Percentiles rank a stretch among this genome's conserved stretches.
Conservation (phyloP, 208 protist species). For the Leishmania major region DNA sequence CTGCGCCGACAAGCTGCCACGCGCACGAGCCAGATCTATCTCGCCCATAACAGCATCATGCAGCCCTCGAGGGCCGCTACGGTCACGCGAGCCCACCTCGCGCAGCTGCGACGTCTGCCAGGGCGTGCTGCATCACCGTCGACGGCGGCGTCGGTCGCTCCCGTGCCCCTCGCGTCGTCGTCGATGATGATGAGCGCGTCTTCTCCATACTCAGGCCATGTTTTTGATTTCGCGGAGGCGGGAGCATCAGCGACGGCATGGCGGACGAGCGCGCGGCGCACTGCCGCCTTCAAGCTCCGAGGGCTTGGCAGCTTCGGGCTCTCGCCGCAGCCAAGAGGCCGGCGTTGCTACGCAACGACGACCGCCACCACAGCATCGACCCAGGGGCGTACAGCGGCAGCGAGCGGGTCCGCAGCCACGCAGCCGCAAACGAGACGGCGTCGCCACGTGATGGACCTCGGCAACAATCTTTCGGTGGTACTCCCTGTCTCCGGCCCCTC, state of each 20-base stretch:
- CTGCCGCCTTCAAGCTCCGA: background rate
- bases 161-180: background rate
- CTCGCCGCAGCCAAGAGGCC: background rate
- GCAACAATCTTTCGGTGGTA: constrained; percentile 18
- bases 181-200: background rate
- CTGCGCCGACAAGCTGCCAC: background rate
- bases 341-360: background rate
- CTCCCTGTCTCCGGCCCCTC: background rate
- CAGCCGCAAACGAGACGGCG: background rate
- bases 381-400: background rate
- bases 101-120: background rate
- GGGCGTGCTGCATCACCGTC: background rate
- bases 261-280: background rate
- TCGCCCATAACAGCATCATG: background rate
- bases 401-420: background rate
- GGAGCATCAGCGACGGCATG: background rate
- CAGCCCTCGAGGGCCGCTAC: background rate
- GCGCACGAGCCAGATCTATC: background rate
- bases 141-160: background rate
- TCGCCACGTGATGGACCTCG: constrained; percentile 21
- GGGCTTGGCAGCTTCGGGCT: background rate
- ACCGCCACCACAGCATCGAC: background rate
- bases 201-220: background rate
- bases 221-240: background rate
- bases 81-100: background rate